Conservation (phyloP, 2,329 filamentous ascomycete species). For the Penicillium brasilianum region DNA sequence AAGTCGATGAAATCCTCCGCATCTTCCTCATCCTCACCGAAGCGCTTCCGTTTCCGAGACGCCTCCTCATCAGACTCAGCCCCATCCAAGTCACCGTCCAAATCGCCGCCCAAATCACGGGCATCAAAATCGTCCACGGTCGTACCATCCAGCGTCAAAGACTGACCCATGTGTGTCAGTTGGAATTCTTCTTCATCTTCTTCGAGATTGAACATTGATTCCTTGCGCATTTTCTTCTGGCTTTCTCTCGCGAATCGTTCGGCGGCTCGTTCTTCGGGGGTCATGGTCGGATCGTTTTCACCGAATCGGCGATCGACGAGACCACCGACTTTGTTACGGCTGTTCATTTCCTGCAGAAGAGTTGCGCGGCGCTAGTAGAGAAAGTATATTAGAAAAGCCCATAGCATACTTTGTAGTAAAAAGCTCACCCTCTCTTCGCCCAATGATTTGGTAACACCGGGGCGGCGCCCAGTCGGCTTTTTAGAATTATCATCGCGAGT, state of each 20-base stretch:
- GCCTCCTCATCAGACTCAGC: constrained; percentile 59
- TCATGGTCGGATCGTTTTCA: constrained; percentile 93
- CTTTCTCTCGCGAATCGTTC: constrained; percentile 91
- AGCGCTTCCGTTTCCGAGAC: constrained; percentile 59
- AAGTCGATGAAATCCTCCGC: constrained; percentile 46
- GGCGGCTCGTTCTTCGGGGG: constrained; percentile 87
- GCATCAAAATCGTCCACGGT: constrained; percentile 78
- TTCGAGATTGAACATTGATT: constrained; percentile 86
- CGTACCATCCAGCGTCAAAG: constrained; percentile 66
- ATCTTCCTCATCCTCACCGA: constrained; percentile 52
- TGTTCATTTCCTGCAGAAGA: constrained; percentile 85
- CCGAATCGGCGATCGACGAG: constrained; percentile 93
- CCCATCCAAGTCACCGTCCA: constrained; percentile 64
- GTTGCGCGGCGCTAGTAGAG: constrained; percentile 71
- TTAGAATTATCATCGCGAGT: constrained; percentile 60
- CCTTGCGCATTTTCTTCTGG: constrained; percentile 75
- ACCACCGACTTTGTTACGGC: constrained; percentile 86
- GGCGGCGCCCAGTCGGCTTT: constrained; percentile 66
- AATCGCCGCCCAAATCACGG: constrained; percentile 75
- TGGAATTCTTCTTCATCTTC: constrained; percentile 73
- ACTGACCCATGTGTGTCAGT: constrained; percentile 83
- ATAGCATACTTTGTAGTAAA: background rate
- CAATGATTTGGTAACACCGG: constrained; percentile 80
- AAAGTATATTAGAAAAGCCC: constrained; percentile 19
- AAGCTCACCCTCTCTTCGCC: constrained; percentile 78